Evolutionary conservation across 164 flowering plant species (phyloP).

Genomic region (Saururus chinensis): DNA sequence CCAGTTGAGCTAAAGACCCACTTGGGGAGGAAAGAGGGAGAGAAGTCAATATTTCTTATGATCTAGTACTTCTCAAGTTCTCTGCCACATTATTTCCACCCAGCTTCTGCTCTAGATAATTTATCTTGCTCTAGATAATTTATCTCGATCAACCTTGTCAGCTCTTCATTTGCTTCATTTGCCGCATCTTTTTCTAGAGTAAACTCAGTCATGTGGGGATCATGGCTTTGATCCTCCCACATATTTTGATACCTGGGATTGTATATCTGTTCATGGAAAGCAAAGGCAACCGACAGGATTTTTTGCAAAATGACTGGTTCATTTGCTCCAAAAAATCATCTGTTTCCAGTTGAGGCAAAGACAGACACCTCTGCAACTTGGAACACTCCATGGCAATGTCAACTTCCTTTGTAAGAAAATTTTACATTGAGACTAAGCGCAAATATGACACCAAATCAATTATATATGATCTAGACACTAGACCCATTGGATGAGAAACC

Average conservation of each 20-base stretch:
- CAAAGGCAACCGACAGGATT: constrained; percentile 61
- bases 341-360: constrained; percentile 58
- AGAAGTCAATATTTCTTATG: no score
- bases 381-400: constrained; percentile 76
- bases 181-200: constrained; percentile 11
- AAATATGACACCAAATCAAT: no score
- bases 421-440: no score
- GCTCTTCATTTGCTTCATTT: constrained; percentile 14
- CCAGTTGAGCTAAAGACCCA: no score
- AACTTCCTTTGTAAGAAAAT: constrained; percentile 34
- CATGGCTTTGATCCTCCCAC: constrained; percentile 16
- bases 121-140: no score
- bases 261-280: constrained; percentile 40
- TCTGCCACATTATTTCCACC: constrained; percentile 28
- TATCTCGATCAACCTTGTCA: constrained; percentile 34
- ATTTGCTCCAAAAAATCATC: constrained; percentile 32
- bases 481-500: constrained; percentile 52
- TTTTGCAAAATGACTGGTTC: constrained; percentile 45
- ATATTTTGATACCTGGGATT: constrained; percentile 17
- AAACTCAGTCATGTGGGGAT: constrained; percentile 24
- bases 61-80: no score
- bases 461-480: no score
- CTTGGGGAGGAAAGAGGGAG: no score
- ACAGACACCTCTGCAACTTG: constrained; percentile 56
- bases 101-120: constrained; percentile 28